A percentile compares a stretch with the other conserved stretches of the same genome.
Conservation (phyloP, 176 grass and related monocot species). For the Tuctoria greenei region DNA sequence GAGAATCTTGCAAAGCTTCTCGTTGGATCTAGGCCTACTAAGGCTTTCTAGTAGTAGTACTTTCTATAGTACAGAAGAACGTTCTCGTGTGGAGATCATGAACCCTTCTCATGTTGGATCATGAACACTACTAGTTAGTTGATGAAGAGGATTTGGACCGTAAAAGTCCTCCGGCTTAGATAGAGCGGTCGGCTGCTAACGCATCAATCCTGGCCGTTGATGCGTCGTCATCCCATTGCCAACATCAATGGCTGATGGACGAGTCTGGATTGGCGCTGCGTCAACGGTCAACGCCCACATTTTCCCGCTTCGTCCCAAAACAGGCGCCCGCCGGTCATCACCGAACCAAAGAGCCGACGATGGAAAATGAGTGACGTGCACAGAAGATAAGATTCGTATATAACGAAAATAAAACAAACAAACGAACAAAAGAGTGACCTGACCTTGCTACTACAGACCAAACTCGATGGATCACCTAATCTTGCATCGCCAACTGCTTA, state of each 20-base stretch:
- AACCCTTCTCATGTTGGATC: background rate
- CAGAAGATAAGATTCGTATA: slow-evolving; percentile 12
- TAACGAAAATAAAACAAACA: background rate
- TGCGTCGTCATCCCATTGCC: background rate
- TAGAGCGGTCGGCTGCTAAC: background rate
- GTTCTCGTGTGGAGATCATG: background rate
- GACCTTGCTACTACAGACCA: background rate
- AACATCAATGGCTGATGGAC: background rate
- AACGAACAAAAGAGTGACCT: background rate
- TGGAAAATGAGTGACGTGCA: slow-evolving; percentile 19
- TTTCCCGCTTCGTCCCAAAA: background rate
- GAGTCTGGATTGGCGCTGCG: background rate
- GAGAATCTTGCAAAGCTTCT: slow-evolving; percentile 35
- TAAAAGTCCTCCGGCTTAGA: background rate
- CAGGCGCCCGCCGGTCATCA: background rate
- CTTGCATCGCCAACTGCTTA: slow-evolving; percentile 11
- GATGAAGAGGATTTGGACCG: too few species aligned
- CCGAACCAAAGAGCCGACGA: slow-evolving; percentile 11
- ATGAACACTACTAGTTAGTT: too few species aligned
- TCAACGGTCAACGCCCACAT: slow-evolving; percentile 50
- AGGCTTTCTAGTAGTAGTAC: background rate
- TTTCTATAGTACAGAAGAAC: background rate
- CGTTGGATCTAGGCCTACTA: background rate
- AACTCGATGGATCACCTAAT: background rate
- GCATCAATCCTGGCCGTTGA: background rate